phyloP scores from a whole-genome alignment of 179 eudicot genomes.

The Beta macrorhiza region DNA sequence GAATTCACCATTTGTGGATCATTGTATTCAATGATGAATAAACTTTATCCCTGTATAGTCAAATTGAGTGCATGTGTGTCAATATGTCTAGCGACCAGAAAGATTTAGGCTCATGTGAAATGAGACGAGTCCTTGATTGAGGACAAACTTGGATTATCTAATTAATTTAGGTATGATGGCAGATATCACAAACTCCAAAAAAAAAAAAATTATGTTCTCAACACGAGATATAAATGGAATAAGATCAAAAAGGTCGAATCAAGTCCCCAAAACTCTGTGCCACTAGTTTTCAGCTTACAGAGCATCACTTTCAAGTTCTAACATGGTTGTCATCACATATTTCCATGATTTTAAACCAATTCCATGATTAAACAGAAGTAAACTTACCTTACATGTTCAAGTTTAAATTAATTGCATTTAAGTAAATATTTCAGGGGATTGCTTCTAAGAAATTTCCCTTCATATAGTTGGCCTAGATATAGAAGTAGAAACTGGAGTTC shows the following conservation, averaged over 20 bases:
- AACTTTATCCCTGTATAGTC: neutral
- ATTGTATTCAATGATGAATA: neutral
- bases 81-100: neutral
- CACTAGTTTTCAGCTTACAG: neutral
- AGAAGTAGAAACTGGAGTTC: neutral
- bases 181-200: neutral
- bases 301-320: no score
- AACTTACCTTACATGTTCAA: no score
- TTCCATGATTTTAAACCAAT: no score
- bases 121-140: no score
- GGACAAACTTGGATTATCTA: no score
- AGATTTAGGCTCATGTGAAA: neutral
- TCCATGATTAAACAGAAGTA: no score
- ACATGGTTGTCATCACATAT: no score
- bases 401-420: no score
- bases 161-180: no score
- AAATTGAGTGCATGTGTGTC: neutral
- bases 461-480: neutral
- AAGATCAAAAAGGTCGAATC: no score
- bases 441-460: neutral
- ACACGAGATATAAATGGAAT: neutral
- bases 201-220: neutral
- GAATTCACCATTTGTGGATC: neutral
- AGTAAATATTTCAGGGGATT: no score
- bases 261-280: neutral